These are phyloP conservation scores for Gyrodon lividus DNA, from an alignment of 768 basidiomycete genomes.

Conservation along the genomic window DNA sequence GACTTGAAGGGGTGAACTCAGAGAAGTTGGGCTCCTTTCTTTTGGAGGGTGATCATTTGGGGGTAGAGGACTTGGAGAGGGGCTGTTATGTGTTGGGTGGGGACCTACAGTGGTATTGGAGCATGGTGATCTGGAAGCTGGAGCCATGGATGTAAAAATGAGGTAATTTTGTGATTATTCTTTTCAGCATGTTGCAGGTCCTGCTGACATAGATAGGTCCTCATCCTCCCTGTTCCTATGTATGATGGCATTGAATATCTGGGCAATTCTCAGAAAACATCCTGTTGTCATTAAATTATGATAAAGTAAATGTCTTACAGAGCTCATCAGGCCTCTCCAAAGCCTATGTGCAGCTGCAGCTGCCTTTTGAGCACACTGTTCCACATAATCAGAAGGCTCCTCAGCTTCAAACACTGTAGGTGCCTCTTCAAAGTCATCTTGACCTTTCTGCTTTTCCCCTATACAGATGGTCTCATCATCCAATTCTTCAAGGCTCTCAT, in stretches of 20 bases:
- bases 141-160: no score
- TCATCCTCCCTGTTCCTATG: neutral
- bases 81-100: no score
- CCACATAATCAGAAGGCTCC: neutral
- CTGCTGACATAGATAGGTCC: neutral
- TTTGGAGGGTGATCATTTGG: no score
- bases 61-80: no score
- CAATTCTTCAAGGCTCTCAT: neutral
- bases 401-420: neutral
- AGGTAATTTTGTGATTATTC: no score
- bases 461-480: neutral
- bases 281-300: neutral
- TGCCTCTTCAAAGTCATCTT: neutral
- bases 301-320: no score
- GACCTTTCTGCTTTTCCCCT: neutral
- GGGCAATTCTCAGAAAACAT: neutral
- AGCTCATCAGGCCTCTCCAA: neutral
- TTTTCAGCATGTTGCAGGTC: neutral
- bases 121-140: no score
- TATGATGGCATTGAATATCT: neutral
- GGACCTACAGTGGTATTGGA: no score
- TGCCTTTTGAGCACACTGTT: neutral
- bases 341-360: neutral
- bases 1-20: no score
- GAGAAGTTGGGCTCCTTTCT: no score